These are phyloP conservation scores for Hymenoscyphus fraxineus DNA, from an alignment of 2,329 filamentous ascomycete genomes.

Conservation along the genomic window DNA sequence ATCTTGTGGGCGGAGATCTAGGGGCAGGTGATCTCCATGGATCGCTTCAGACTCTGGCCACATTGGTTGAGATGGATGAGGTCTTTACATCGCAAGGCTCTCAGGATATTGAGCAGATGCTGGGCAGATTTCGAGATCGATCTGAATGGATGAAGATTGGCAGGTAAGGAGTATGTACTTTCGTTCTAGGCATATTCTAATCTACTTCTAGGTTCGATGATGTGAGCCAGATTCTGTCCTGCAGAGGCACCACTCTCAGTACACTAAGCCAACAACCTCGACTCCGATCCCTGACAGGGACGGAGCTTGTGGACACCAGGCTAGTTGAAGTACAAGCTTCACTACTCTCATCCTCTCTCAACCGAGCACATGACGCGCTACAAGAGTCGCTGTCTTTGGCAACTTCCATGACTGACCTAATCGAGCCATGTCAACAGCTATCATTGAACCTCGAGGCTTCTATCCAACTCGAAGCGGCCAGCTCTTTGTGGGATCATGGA, in stretches of 20 bases:
- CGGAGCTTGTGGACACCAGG: conserved; percentile 61
- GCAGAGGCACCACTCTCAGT: conserved; percentile 77
- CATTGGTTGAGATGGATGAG: conserved; percentile 78
- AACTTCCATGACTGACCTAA: conserved; percentile 75
- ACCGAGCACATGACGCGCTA: conserved; percentile 73
- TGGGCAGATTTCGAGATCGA: conserved; percentile 61
- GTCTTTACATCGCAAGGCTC: conserved; percentile 59
- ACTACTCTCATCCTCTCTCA: conserved; percentile 69
- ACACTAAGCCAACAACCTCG: conserved; percentile 68
- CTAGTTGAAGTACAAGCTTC: conserved; percentile 74
- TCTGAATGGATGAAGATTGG: conserved; percentile 79
- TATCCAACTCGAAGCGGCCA: conserved; percentile 77
- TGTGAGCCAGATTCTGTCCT: conserved; percentile 75
- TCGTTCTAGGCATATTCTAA: conserved; percentile 17
- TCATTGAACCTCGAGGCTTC: conserved; percentile 74
- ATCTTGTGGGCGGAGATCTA: conserved; percentile 47
- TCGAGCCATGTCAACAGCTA: conserved; percentile 63
- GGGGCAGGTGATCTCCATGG: conserved; percentile 51
- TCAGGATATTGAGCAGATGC: conserved; percentile 57
- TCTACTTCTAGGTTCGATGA: conserved; percentile 61
- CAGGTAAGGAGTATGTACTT: conserved; percentile 51
- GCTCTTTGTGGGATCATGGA: conserved; percentile 89
- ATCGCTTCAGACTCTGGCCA: conserved; percentile 61
- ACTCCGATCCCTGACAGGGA: conserved; percentile 56
- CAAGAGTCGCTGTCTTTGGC: conserved; percentile 86